Base-by-base conservation (phyloP, 2,329 filamentous ascomycete genomes). In the Cercospora zeae-maydis region DNA sequence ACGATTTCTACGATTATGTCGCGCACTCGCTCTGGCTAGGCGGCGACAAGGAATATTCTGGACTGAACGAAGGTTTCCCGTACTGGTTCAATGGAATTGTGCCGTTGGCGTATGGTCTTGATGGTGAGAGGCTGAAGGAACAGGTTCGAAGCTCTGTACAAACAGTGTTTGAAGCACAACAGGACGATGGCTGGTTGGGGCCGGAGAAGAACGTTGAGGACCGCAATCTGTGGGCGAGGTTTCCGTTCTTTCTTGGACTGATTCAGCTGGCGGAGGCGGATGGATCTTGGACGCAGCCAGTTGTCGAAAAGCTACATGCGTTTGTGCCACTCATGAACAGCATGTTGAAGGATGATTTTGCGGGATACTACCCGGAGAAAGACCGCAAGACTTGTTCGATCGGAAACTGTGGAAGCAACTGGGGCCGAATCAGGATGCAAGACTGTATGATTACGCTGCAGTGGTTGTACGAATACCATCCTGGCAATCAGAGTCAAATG, bases 31-130 rank as follows among this genome's bases (percentile, higher is more conserved):
- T 75, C 14, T 87, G 83, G 83, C 70, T 83, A 1, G 83, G 82
- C 2, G 82, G 83, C 4, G 67, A 75, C 33, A 70, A 75, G 2
- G 83, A 86, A 66, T 86, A 86, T 67, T 83, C 78, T 11, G 73
- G 73, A 21, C 74, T 86, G 1, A 79, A 85, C 66, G 84, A 86
- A 73, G 81, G 79, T 1, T 78, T 81, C 27, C 82, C 83, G 0
- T 87, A 86, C 70, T 86, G 83, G 82, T 82, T 84, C 68, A 86
- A 86, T 67, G 81, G 79, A 3, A 75, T 85, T 1, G 83, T 86
- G 1, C 83, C 84, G 16, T 76, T 86, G 24, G 83, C 84, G 1
- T 86, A 82, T 63, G 73, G 73, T 0, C 71, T 83, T 4, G 75
- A 82, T 56, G 80, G 86, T 68, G 66, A 73, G 2, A 73, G 79